phyloP scores from a whole-genome alignment of 2,329 filamentous ascomycete species.

The Endothia cerciana region DNA sequence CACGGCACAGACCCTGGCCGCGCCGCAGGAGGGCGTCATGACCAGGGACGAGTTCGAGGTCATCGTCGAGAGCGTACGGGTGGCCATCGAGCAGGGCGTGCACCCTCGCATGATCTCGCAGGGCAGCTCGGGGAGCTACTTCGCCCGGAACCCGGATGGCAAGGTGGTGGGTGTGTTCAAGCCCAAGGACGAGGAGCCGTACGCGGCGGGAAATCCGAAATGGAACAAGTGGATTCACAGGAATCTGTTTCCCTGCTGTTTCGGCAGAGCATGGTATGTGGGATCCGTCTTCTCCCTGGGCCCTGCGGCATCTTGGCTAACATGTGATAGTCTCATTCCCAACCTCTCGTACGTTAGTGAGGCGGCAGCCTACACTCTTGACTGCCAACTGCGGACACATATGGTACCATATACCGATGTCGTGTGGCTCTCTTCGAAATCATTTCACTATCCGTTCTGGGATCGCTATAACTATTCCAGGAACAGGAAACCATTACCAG shows the following conservation, averaged over 20 bases:
- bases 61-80: conserved; percentile 85
- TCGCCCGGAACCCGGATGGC: conserved; percentile 86
- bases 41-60: conserved; percentile 82
- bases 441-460: conserved; percentile 98
- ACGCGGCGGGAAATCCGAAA: conserved; percentile 94
- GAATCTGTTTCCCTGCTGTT: conserved; percentile 96
- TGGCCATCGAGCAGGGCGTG: conserved; percentile 85
- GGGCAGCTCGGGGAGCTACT: conserved; percentile 97
- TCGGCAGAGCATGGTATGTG: conserved; percentile 81
- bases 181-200: conserved; percentile 98
- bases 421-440: conserved; percentile 91
- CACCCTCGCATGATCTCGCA: conserved; percentile 97
- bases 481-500: conserved; percentile 82
- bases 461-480: conserved; percentile 86
- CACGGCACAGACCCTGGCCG: conserved; percentile 74
- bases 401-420: conserved; percentile 97
- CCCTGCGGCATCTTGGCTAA: conserved; percentile 4
- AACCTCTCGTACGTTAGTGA: conserved; percentile 98
- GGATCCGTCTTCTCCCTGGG: neutral
- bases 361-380: conserved; percentile 93
- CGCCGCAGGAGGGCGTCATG: conserved; percentile 67
- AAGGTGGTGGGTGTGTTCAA: conserved; percentile 99
- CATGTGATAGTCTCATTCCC: conserved; percentile 71
- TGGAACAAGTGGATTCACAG: conserved; percentile 99
- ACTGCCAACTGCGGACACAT: conserved; percentile 85